A percentile compares a stretch with the other conserved stretches of the same genome.
These are phyloP conservation scores for Ceratobasidium sp. DNA, from an alignment of 1,284 basidiomycete genomes.

Conservation along the genomic window DNA sequence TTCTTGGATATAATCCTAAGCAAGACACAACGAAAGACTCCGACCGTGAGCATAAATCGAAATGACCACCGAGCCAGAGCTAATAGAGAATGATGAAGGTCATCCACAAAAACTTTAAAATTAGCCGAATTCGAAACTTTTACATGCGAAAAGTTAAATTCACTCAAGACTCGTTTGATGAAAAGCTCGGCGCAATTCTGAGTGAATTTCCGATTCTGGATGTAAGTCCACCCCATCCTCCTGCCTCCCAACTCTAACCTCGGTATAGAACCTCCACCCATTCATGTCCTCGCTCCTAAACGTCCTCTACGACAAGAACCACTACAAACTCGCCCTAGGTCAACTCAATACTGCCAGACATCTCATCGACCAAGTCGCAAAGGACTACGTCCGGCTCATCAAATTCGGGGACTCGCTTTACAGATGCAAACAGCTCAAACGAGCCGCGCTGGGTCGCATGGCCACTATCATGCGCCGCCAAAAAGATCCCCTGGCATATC, in stretches of 20 bases:
- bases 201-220: conserved; percentile 98
- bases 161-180: conserved; percentile 97
- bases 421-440: conserved; percentile 96
- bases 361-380: conserved; percentile 94
- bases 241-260: background rate
- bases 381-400: conserved; percentile 94
- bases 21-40: conserved; percentile 96
- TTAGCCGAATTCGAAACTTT: conserved; percentile 92
- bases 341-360: conserved; percentile 94
- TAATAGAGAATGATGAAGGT: conserved; percentile 65
- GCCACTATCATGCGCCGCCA: conserved; percentile 97
- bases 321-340: conserved; percentile 97
- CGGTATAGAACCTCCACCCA: conserved; percentile 87
- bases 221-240: conserved; percentile 64
- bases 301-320: conserved; percentile 98
- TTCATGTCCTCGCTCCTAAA: conserved; percentile 95
- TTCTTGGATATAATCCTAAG: conserved; percentile 96
- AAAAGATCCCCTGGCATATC: conserved; percentile 95
- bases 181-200: conserved; percentile 95
- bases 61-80: background rate
- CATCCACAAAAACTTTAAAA: conserved; percentile 99
- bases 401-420: conserved; percentile 98
- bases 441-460: conserved; percentile 95
- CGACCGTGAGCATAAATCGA: conserved; percentile 74
- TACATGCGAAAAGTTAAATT: conserved; percentile 99